Conservation (phyloP, 441 rosid species). For the Syzygium syzygioides region DNA sequence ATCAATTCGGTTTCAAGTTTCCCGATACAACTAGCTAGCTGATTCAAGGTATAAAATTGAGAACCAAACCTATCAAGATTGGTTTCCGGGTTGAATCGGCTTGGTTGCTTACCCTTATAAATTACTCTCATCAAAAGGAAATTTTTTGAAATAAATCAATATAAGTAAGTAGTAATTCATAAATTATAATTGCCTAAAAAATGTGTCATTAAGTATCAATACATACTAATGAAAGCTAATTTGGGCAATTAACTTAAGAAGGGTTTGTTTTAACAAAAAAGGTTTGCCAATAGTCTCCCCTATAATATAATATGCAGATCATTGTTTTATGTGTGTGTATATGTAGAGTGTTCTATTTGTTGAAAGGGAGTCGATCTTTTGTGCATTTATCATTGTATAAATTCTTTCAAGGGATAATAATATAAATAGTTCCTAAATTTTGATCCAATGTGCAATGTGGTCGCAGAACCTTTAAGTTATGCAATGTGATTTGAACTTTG, state of each 20-base stretch:
- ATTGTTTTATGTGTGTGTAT: background rate
- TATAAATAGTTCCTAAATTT: fast-evolving
- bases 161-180: background rate
- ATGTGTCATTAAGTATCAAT: background rate
- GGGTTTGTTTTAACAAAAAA: background rate
- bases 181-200: background rate
- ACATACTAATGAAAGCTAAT: background rate
- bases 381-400: background rate
- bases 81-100: fast-evolving
- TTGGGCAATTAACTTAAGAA: background rate
- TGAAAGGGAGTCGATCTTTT: background rate
- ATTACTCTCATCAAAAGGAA: background rate
- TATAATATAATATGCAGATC: background rate
- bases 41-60: background rate
- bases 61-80: background rate
- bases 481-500: background rate
- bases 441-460: background rate
- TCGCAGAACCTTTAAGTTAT: background rate
- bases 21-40: background rate
- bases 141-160: background rate
- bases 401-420: background rate
- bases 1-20: background rate
- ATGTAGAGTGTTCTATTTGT: background rate
- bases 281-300: background rate
- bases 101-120: background rate